A percentile compares a stretch with the other conserved stretches of the same genome.
Evolutionary conservation across 345 rosid species (phyloP).

Genomic region (Combretum micranthum): DNA sequence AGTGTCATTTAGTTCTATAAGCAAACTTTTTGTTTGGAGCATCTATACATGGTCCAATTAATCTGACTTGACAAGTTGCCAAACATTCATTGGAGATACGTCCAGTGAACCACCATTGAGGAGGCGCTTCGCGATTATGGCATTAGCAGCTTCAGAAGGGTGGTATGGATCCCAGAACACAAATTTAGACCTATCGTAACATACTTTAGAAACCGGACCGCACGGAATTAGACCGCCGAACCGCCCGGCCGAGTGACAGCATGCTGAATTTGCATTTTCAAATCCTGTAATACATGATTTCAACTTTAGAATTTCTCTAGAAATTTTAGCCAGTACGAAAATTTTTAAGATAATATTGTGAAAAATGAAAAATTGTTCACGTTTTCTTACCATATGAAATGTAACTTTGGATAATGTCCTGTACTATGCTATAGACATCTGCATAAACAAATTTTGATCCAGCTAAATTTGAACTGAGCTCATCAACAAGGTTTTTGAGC

Average conservation of each 20-base stretch:
- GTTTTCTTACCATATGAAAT: constrained; percentile 33
- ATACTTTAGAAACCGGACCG: constrained; percentile 33
- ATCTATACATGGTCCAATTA: background rate
- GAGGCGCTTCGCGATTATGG: constrained; percentile 33
- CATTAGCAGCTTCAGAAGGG: constrained; percentile 51
- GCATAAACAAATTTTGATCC: constrained; percentile 51
- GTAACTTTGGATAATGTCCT: constrained; percentile 48
- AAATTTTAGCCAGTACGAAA: no score
- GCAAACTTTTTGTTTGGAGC: no score
- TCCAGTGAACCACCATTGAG: constrained; percentile 29
- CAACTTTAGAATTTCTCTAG: no score
- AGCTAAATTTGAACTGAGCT: constrained; percentile 29
- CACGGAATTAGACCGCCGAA: constrained; percentile 63
- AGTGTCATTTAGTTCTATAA: no score
- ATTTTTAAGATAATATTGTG: no score
- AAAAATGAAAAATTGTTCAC: background rate
- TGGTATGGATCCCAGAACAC: constrained; percentile 61
- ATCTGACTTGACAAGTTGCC: constrained; percentile 20
- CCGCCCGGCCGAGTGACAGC: constrained; percentile 53
- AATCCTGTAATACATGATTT: constrained; percentile 35
- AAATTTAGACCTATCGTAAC: constrained; percentile 36
- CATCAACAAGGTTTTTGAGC: constrained; percentile 31
- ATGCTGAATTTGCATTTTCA: constrained; percentile 38
- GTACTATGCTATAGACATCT: constrained; percentile 42
- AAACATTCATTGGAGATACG: constrained; percentile 34